A percentile compares a stretch with the other conserved stretches of the same genome.
Evolutionary conservation across 768 basidiomycete species (phyloP).

Genomic region (Lentinula sp.): DNA sequence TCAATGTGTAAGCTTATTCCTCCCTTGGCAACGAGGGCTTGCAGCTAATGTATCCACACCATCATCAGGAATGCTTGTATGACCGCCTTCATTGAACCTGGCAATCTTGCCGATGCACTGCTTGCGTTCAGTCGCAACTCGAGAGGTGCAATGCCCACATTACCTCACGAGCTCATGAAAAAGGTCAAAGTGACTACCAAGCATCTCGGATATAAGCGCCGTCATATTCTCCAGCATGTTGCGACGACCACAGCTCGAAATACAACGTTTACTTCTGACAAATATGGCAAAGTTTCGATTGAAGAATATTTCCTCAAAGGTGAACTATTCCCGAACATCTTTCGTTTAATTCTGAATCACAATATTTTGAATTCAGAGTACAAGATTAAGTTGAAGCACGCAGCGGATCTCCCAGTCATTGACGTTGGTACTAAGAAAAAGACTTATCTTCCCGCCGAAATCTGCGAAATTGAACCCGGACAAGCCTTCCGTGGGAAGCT

Average conservation of each 20-base stretch:
- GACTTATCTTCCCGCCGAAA: conserved; percentile 55
- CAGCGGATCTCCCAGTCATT: conserved; percentile 46
- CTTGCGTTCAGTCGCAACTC: conserved; percentile 37
- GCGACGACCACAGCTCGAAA: conserved; percentile 29
- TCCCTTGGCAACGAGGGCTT: not conserved
- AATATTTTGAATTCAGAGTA: conserved; percentile 39
- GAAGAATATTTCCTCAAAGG: conserved; percentile 59
- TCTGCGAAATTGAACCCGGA: conserved; percentile 60
- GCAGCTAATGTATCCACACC: not conserved
- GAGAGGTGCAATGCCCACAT: conserved; percentile 34
- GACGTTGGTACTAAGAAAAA: conserved; percentile 31
- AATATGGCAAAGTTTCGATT: conserved; percentile 50
- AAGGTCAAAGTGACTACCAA: conserved; percentile 52
- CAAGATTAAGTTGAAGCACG: conserved; percentile 37
- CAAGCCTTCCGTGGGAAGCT: conserved; percentile 58
- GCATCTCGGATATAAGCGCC: conserved; percentile 48
- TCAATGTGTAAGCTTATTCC: conserved; percentile 38
- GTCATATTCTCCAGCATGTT: conserved; percentile 40
- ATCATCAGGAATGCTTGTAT: conserved; percentile 43
- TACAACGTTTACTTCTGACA: conserved; percentile 42
- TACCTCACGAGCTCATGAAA: conserved; percentile 42
- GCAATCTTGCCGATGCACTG: conserved; percentile 59
- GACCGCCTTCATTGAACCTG: conserved; percentile 50
- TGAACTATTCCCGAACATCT: conserved; percentile 24
- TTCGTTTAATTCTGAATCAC: not conserved